Conservation (phyloP, 2,329 filamentous ascomycete species). For the Penicillium sp. region DNA sequence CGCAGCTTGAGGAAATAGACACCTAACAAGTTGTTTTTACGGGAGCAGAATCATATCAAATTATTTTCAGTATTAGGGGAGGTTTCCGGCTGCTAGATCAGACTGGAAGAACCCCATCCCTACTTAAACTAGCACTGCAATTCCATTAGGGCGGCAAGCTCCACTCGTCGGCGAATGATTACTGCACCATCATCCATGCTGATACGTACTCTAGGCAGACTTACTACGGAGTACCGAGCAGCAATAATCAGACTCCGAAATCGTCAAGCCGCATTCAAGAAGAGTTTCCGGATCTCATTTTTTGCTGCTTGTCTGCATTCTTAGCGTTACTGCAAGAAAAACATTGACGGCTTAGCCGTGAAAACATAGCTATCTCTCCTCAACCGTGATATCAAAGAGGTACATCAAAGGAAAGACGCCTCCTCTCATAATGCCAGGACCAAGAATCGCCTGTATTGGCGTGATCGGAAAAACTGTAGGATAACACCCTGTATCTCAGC, state of each 20-base stretch:
- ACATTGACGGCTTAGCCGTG: too few species aligned
- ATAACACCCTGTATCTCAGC: slow-evolving; percentile 1
- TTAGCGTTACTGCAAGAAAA: background rate
- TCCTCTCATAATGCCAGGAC: slow-evolving; percentile 51
- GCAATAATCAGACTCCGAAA: too few species aligned
- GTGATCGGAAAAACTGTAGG: slow-evolving; percentile 90
- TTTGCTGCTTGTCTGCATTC: background rate
- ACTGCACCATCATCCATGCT: too few species aligned
- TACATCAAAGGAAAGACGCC: background rate
- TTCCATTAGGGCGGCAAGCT: background rate
- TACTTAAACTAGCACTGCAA: background rate
- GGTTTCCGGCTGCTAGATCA: background rate
- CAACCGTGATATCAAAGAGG: background rate
- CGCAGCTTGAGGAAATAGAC: too few species aligned
- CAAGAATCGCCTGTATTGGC: slow-evolving; percentile 90
- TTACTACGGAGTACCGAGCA: too few species aligned
- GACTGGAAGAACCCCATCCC: background rate
- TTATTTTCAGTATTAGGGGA: background rate
- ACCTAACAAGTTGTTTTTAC: too few species aligned
- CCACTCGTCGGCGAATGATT: too few species aligned
- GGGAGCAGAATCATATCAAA: background rate
- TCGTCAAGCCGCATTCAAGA: too few species aligned
- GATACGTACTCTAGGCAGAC: too few species aligned
- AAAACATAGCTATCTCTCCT: too few species aligned
- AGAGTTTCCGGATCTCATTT: too few species aligned